Percentiles rank a stretch among this genome's conserved stretches.
Conservation (phyloP, 2,329 filamentous ascomycete species). For the Zalaria obscura region DNA sequence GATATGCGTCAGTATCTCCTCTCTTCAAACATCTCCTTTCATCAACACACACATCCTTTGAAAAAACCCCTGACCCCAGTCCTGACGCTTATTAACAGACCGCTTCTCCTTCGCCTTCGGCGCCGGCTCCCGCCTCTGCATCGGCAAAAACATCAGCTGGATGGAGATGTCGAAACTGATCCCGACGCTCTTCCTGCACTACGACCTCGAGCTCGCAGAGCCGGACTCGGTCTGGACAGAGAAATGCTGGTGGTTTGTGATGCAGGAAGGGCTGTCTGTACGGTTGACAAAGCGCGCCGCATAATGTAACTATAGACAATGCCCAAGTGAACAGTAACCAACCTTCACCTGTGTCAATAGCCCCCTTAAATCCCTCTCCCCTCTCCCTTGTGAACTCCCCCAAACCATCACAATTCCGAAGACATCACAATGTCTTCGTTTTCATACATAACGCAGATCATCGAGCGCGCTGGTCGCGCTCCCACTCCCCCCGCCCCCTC, state of each 20-base stretch:
- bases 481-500: not conserved
- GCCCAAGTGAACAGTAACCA: too few relatives aligned
- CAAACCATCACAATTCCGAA: not conserved
- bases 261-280: constrained; percentile 15
- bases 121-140: constrained; percentile 15
- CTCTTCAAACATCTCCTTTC: too few relatives aligned
- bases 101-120: constrained; percentile 23
- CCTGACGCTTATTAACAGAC: constrained; percentile 5
- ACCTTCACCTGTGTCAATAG: too few relatives aligned
- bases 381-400: too few relatives aligned
- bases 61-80: not conserved
- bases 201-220: constrained; percentile 18
- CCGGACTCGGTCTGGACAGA: constrained; percentile 16
- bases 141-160: constrained; percentile 18
- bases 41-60: not conserved
- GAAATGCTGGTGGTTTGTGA: constrained; percentile 17
- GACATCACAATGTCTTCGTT: not conserved
- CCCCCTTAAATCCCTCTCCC: too few relatives aligned
- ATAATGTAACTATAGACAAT: not conserved
- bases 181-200: constrained; percentile 20
- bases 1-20: constrained; percentile 7
- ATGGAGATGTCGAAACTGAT: constrained; percentile 22
- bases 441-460: not conserved
- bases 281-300: constrained; percentile 1
- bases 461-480: not conserved